Percentiles rank a stretch among this genome's conserved stretches.
Conservation (phyloP, 2,329 filamentous ascomycete species). For the Cladosporium sp. region DNA sequence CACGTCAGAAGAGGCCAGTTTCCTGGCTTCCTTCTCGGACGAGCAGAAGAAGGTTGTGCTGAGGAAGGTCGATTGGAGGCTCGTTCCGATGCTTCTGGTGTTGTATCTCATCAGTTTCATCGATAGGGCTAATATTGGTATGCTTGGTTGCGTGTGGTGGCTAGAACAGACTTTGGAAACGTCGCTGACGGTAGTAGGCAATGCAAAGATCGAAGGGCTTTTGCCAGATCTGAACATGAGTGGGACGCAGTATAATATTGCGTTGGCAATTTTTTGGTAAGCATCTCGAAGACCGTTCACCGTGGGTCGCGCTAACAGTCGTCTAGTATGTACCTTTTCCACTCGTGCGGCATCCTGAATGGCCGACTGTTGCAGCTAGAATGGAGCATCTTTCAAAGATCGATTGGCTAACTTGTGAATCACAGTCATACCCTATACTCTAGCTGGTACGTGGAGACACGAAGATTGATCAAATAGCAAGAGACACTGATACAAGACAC, state of each 20-base stretch:
- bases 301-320: background rate
- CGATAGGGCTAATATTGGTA: constrained; percentile 31
- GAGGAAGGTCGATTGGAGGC: constrained; percentile 49
- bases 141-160: background rate
- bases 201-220: constrained; percentile 36
- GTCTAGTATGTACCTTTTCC: background rate
- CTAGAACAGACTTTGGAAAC: no score
- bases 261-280: constrained; percentile 33
- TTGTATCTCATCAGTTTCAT: constrained; percentile 40
- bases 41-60: constrained; percentile 36
- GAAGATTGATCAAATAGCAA: background rate
- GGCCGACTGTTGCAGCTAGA: no score
- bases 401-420: background rate
- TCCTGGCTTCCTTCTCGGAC: constrained; percentile 29
- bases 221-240: constrained; percentile 20
- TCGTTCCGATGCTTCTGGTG: constrained; percentile 42
- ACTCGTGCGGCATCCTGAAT: no score
- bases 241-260: constrained; percentile 19
- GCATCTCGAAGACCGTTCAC: background rate
- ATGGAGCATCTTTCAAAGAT: no score
- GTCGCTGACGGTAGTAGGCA: constrained; percentile 29
- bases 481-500: constrained; percentile 43
- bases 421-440: constrained; percentile 7
- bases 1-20: constrained; percentile 30
- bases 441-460: no score